A percentile compares a stretch with the other conserved stretches of the same genome.
Conservation (phyloP, 331 rosid genomes). For the Pyrus hybrid region DNA sequence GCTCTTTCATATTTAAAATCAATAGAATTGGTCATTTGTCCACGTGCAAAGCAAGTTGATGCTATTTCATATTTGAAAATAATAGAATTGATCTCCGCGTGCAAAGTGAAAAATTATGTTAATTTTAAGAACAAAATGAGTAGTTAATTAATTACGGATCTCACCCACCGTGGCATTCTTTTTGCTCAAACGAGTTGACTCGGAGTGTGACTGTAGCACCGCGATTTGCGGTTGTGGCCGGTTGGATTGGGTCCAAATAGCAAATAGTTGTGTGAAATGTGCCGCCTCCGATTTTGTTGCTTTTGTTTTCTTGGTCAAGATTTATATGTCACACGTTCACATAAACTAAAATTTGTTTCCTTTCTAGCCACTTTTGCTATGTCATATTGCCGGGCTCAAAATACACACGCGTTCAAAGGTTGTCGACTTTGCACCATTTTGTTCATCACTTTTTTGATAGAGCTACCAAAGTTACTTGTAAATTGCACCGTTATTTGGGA, state of each 20-base stretch:
- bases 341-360: background rate
- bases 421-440: background rate
- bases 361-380: background rate
- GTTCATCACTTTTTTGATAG: background rate
- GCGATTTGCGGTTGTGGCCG: background rate
- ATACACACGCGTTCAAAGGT: background rate
- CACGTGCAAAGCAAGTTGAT: too few relatives aligned
- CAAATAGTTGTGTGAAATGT: background rate
- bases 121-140: too few relatives aligned
- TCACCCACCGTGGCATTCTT: too few relatives aligned
- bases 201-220: background rate
- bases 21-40: too few relatives aligned
- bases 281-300: background rate
- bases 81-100: too few relatives aligned
- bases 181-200: background rate
- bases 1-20: too few relatives aligned
- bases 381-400: background rate
- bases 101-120: too few relatives aligned
- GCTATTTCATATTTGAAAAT: too few relatives aligned
- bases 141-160: background rate
- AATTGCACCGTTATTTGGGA: background rate
- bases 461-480: background rate
- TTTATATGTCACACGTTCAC: background rate
- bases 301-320: background rate
- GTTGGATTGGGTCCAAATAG: background rate